phyloP scores from a whole-genome alignment of 2,329 filamentous ascomycete species.

The Clarireedia paspali region DNA sequence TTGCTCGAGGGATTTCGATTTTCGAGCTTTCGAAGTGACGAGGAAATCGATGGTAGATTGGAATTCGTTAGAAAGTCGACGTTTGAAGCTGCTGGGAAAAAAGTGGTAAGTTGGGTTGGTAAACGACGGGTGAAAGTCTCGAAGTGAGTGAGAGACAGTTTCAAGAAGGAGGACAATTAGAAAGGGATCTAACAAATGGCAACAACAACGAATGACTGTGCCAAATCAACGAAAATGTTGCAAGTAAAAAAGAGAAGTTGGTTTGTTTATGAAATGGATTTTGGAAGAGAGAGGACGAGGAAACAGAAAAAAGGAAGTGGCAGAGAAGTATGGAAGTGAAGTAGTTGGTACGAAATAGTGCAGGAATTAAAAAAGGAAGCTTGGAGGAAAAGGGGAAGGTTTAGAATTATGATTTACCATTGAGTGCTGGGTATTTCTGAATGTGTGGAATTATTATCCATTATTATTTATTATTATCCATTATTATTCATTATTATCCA shows the following conservation, averaged over 20 bases:
- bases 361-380: too few relatives aligned
- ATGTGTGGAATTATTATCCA: too few relatives aligned
- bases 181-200: constrained; percentile 13
- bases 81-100: not conserved
- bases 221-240: not conserved
- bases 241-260: constrained; percentile 4
- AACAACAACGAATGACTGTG: constrained; percentile 21
- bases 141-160: constrained; percentile 20
- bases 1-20: not conserved
- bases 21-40: not conserved
- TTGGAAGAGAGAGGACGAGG: not conserved
- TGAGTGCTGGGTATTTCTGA: too few relatives aligned
- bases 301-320: not conserved
- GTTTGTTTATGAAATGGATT: not conserved
- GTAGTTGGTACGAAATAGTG: too few relatives aligned
- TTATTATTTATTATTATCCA: too few relatives aligned
- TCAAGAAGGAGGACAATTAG: constrained; percentile 12
- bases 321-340: too few relatives aligned
- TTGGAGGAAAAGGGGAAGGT: too few relatives aligned
- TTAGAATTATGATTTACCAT: too few relatives aligned
- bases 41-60: not conserved
- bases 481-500: too few relatives aligned
- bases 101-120: not conserved
- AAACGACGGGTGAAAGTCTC: constrained; percentile 11
- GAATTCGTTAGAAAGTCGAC: not conserved